phyloP scores from a whole-genome alignment of 352 stramenopile genomes.

The Pythium graminicola region DNA sequence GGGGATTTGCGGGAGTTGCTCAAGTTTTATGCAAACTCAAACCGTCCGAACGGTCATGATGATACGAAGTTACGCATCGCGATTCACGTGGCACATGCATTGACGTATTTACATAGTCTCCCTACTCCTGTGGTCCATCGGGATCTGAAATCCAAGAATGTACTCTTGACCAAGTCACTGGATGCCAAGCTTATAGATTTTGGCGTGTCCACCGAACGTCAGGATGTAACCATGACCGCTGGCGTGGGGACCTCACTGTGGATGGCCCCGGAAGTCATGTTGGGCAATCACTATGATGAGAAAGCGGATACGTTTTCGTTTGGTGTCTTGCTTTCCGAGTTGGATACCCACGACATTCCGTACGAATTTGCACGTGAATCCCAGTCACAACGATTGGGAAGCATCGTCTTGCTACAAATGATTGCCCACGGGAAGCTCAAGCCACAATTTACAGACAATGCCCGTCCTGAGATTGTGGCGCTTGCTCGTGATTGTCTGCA shows the following conservation, averaged over 20 bases:
- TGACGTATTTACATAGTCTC: slow-evolving; percentile 37
- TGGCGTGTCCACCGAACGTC: slow-evolving; percentile 24
- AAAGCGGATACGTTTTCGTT: slow-evolving; percentile 11
- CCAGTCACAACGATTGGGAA: neutral
- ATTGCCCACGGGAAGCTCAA: slow-evolving; percentile 27
- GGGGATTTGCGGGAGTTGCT: slow-evolving; percentile 35
- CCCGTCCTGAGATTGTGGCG: neutral
- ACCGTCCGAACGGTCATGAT: slow-evolving; percentile 18
- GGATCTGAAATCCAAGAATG: slow-evolving; percentile 42
- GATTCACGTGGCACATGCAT: slow-evolving; percentile 22
- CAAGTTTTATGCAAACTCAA: slow-evolving; percentile 7
- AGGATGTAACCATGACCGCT: slow-evolving; percentile 30
- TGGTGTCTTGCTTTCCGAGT: slow-evolving; percentile 6
- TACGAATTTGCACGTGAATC: slow-evolving; percentile 7
- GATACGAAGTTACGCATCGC: slow-evolving; percentile 32
- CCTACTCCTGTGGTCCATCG: slow-evolving; percentile 26
- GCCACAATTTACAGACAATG: slow-evolving; percentile 28
- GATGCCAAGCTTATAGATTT: slow-evolving; percentile 45
- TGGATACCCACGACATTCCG: slow-evolving; percentile 30
- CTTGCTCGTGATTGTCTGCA: slow-evolving; percentile 2
- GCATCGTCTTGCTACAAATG: slow-evolving; percentile 22
- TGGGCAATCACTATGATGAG: slow-evolving; percentile 21
- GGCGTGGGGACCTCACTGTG: slow-evolving; percentile 35
- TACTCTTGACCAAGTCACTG: slow-evolving; percentile 23
- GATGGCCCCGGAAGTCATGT: slow-evolving; percentile 36